Conservation (phyloP, 2,329 filamentous ascomycete genomes). For the Gaeumannomyces sp. region DNA sequence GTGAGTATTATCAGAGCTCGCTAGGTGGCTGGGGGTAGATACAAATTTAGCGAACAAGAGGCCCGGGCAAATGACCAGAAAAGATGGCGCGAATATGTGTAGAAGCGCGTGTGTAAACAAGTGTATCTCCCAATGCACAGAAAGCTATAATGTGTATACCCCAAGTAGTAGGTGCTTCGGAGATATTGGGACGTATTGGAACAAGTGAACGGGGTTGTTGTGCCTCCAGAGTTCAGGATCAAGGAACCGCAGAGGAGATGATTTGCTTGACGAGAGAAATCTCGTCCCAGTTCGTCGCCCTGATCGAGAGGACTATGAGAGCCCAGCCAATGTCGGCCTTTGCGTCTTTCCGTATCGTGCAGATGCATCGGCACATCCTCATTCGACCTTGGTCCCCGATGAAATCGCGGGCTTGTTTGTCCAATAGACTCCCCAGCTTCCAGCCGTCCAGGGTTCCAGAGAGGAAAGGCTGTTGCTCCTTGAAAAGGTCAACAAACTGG, state of each 20-base stretch:
- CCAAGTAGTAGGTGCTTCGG: background rate
- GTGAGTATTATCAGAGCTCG: background rate
- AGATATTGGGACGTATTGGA: background rate
- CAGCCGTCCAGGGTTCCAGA: background rate
- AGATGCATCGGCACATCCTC: slow-evolving; percentile 1
- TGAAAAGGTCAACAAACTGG: background rate
- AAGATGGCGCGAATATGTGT: background rate
- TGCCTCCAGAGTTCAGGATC: background rate
- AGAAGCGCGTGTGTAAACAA: too few relatives aligned
- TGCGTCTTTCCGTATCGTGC: background rate
- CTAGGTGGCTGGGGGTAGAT: background rate
- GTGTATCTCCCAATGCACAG: too few relatives aligned
- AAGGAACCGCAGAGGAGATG: background rate
- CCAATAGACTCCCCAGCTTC: background rate
- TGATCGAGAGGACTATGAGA: background rate
- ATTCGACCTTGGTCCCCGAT: background rate
- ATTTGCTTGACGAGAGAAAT: background rate
- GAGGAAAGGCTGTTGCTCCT: background rate
- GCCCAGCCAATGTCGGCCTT: background rate
- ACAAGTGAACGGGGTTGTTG: too few relatives aligned
- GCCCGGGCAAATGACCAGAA: background rate
- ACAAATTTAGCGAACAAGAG: background rate
- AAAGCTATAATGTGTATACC: too few relatives aligned
- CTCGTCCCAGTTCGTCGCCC: background rate
- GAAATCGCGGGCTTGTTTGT: background rate